phyloP scores from a whole-genome alignment of 495 filamentous ascomycete genomes.

The Penicillium angulare region DNA sequence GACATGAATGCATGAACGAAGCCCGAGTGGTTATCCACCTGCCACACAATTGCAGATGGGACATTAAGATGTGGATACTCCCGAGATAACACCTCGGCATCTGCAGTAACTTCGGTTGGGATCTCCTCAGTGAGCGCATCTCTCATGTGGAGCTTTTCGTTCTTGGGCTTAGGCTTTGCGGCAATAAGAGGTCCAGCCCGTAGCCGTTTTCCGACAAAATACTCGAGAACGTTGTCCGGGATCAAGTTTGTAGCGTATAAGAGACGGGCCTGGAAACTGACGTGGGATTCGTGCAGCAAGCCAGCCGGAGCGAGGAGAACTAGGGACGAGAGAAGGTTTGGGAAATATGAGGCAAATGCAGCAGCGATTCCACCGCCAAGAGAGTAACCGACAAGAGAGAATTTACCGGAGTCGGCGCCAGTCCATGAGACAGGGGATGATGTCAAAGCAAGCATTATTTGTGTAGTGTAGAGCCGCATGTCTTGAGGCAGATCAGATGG shows the following conservation, averaged over 20 bases:
- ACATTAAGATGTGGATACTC: constrained; percentile 45
- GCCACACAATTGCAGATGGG: constrained; percentile 52
- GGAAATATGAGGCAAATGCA: constrained; percentile 71
- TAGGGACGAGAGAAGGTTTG: constrained; percentile 61
- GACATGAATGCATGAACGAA: constrained; percentile 59
- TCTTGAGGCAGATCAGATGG: constrained; percentile 69
- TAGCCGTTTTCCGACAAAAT: constrained; percentile 56
- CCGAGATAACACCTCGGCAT: constrained; percentile 44
- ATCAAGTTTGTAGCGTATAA: constrained; percentile 60
- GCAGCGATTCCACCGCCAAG: constrained; percentile 78
- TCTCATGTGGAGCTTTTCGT: constrained; percentile 28
- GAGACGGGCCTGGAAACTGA: constrained; percentile 56
- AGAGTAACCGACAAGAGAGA: constrained; percentile 79
- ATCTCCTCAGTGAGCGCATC: constrained; percentile 41
- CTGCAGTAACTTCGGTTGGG: constrained; percentile 29
- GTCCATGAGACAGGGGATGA: constrained; percentile 72
- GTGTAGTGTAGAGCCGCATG: constrained; percentile 67
- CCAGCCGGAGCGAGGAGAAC: constrained; percentile 76
- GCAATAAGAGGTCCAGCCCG: constrained; percentile 39
- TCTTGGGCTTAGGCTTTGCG: constrained; percentile 28
- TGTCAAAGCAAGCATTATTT: constrained; percentile 69
- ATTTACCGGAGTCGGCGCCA: constrained; percentile 48
- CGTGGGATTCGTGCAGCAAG: constrained; percentile 63
- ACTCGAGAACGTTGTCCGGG: constrained; percentile 54
- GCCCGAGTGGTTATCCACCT: constrained; percentile 52